Evolutionary conservation across 179 eudicot species (phyloP).

Genomic region (Silene noctiflora): DNA sequence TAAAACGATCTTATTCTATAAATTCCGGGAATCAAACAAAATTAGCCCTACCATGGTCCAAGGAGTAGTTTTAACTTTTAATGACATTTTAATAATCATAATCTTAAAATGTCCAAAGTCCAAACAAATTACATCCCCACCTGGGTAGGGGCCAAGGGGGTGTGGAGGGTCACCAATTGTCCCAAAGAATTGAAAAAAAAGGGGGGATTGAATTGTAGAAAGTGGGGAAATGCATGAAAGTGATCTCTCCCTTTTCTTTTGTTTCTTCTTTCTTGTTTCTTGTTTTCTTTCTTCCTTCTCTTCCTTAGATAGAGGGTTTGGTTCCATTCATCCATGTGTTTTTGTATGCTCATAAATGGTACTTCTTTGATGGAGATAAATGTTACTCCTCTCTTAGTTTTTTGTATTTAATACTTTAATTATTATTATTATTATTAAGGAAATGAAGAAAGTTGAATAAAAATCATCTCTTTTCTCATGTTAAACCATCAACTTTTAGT

Average conservation of each 20-base stretch:
- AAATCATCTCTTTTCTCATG: conserved; percentile 13
- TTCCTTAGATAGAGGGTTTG: background rate
- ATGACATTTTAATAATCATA: too few species aligned
- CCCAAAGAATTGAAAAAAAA: background rate
- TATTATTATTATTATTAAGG: background rate
- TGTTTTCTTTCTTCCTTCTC: background rate
- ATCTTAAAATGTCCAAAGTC: too few species aligned
- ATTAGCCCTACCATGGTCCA: too few species aligned
- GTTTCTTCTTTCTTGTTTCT: conserved; percentile 6
- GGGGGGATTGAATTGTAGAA: background rate
- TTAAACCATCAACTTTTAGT: conserved; percentile 19
- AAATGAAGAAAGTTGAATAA: conserved; percentile 8
- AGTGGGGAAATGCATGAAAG: conserved; percentile 5
- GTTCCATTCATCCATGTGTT: conserved; percentile 4
- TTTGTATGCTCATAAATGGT: background rate
- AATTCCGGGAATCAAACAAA: too few species aligned
- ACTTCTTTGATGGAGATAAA: background rate
- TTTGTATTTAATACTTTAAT: too few species aligned
- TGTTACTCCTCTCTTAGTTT: background rate
- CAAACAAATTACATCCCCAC: background rate
- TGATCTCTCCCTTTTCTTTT: conserved; percentile 6
- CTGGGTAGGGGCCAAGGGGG: background rate
- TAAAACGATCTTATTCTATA: too few species aligned
- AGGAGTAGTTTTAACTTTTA: too few species aligned
- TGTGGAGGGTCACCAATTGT: background rate